A percentile compares a stretch with the other conserved stretches of the same genome.
These are phyloP conservation scores for Lasiodiplodia sp. DNA, from an alignment of 2,329 filamentous ascomycete genomes.

Conservation along the genomic window DNA sequence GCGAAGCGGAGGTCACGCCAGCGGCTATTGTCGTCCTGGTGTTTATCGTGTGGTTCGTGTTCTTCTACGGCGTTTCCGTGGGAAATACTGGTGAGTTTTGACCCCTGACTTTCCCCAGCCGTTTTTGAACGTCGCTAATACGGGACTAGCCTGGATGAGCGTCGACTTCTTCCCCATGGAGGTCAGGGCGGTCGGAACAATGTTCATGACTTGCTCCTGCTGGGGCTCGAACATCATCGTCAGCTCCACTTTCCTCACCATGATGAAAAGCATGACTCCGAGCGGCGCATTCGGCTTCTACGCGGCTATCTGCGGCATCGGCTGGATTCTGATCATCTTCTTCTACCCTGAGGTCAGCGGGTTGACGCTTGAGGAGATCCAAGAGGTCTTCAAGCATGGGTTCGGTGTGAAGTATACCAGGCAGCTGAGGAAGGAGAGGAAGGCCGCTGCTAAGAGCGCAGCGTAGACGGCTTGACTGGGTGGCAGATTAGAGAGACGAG, in stretches of 20 bases:
- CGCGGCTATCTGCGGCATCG: slow-evolving; percentile 57
- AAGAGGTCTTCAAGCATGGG: slow-evolving; percentile 56
- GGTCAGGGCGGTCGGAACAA: slow-evolving; percentile 57
- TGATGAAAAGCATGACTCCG: slow-evolving; percentile 59
- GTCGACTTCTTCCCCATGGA: slow-evolving; percentile 58
- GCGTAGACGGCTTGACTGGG: slow-evolving; percentile 8
- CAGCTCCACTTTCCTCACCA: slow-evolving; percentile 58
- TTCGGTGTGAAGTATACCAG: slow-evolving; percentile 51
- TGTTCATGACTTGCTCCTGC: slow-evolving; percentile 57
- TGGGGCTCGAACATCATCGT: slow-evolving; percentile 52
- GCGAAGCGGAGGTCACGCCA: slow-evolving; percentile 43
- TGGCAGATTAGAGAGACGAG: slow-evolving; percentile 32
- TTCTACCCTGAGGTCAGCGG: slow-evolving; percentile 64
- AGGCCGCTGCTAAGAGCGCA: slow-evolving; percentile 34
- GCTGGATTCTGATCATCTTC: slow-evolving; percentile 57
- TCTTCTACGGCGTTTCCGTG: slow-evolving; percentile 55
- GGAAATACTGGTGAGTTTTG: slow-evolving; percentile 46
- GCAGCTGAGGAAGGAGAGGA: slow-evolving; percentile 48
- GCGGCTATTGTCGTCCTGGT: slow-evolving; percentile 50
- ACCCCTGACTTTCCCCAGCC: too few relatives aligned
- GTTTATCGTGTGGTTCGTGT: slow-evolving; percentile 53
- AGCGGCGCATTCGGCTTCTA: slow-evolving; percentile 62
- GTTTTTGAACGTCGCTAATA: too few relatives aligned
- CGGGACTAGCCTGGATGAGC: slow-evolving; percentile 50
- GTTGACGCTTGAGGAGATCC: slow-evolving; percentile 62